Base-by-base conservation (phyloP, 176 grass and related monocot genomes). In the Pontederia paniculata region DNA sequence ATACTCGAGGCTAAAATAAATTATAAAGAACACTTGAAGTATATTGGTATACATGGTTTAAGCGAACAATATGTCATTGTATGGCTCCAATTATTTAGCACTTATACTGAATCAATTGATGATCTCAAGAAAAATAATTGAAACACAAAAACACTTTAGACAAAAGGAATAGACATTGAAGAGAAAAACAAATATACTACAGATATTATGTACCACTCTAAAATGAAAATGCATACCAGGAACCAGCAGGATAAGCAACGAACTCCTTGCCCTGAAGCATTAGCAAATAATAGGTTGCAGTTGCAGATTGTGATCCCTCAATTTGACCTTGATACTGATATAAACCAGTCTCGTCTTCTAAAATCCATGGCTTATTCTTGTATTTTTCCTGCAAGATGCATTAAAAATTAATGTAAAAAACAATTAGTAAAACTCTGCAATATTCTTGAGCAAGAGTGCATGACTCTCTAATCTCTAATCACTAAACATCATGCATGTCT, bases 271-370 rank as follows among this genome's bases (percentile, higher is more conserved):
- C 74, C 0, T 87, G 77, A 50, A 59, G 8, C 45, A 78, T 87
- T 54, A 90, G 62, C 23, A 89, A 72, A 79, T 87, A 89, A 62
- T 90, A 87, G 53, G 86, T 84, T 17, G 80, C 68, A 18, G 77
- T 97, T 48, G 86, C 54, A 69, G 91, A 90, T 22, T 97, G 74
- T 44, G 80, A 74, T 9, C 77, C 86, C 71, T 84, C 86, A 57
- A 78, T 13, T 61, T 78, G 80, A 54, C 86, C 72, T 63, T 90
- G 86, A 65, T 60, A 96, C 80, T 84, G 86, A 73, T 81, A 45
- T 67, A 78, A 73, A 9, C 80, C 80, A 60, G 77, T 90, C 19
- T 90, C 86, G 54, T 97, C 83, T 76, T 90, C 86, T 62, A 97
- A 69, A 50, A 97, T 79, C 83, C 86, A 97, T 12, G 91, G 79